Evolutionary conservation across 495 filamentous ascomycete species (phyloP).

Genomic region (Sabuloglossum arenarium): DNA sequence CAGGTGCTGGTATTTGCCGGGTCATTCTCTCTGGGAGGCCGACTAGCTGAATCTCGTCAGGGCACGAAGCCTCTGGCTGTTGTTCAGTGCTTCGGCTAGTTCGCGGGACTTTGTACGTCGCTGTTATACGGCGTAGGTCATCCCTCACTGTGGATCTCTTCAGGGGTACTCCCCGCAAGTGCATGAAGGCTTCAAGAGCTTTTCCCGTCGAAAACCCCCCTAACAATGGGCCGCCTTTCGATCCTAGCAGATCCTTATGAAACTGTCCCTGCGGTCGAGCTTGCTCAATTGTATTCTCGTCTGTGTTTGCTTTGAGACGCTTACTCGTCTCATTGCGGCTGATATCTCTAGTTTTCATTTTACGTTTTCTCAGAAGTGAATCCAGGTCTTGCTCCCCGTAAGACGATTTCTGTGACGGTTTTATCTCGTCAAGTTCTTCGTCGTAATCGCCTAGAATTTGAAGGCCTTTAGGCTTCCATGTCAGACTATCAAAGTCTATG

Average conservation of each 20-base stretch:
- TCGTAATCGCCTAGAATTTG: slow-evolving; percentile 30
- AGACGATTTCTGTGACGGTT: background rate
- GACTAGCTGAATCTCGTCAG: background rate
- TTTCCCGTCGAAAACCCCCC: slow-evolving; percentile 11
- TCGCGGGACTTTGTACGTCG: background rate
- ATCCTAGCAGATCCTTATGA: background rate
- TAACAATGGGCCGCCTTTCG: background rate
- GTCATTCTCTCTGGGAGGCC: background rate
- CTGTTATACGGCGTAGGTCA: background rate
- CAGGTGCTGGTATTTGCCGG: slow-evolving; percentile 6
- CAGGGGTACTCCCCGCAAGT: slow-evolving; percentile 13
- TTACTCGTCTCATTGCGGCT: slow-evolving; percentile 5
- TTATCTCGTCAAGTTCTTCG: slow-evolving; percentile 20
- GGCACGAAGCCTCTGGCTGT: background rate
- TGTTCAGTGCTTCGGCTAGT: background rate
- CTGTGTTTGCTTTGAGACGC: background rate
- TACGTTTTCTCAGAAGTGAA: slow-evolving; percentile 12
- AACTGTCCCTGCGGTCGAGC: background rate
- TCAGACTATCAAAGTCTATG: slow-evolving; percentile 14
- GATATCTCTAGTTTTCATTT: slow-evolving; percentile 11
- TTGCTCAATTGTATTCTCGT: background rate
- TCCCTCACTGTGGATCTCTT: background rate
- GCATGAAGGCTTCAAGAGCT: slow-evolving; percentile 25
- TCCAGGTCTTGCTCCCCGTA: background rate
- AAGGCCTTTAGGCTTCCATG: slow-evolving; percentile 31